Evolutionary conservation across 306 rosid species (phyloP).

Genomic region (Cicer cuneatum): DNA sequence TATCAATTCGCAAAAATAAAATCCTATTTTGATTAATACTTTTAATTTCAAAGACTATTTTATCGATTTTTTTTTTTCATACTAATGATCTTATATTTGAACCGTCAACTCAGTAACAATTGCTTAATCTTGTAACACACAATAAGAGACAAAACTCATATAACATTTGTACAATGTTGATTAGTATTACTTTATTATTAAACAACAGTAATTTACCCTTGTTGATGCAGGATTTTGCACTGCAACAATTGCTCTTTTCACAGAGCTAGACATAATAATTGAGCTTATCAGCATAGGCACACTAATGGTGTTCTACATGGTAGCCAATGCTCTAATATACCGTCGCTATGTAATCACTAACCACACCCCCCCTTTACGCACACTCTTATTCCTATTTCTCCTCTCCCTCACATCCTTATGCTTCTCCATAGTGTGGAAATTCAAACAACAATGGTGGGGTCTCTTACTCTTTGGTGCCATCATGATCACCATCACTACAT

Average conservation of each 20-base stretch:
- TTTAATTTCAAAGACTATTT: too few relatives aligned
- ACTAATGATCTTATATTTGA: too few relatives aligned
- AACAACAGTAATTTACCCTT: too few relatives aligned
- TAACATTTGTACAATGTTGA: background rate
- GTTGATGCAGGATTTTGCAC: constrained; percentile 76
- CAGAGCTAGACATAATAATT: constrained; percentile 71
- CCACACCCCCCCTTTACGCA: constrained; percentile 56
- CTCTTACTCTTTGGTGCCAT: constrained; percentile 58
- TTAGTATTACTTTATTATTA: background rate
- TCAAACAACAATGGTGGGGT: constrained; percentile 72
- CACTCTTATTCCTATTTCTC: constrained; percentile 69
- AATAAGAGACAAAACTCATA: background rate
- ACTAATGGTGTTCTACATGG: constrained; percentile 84
- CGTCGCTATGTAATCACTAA: constrained; percentile 66
- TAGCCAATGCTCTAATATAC: constrained; percentile 87
- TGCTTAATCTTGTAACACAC: background rate
- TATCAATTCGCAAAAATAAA: too few relatives aligned
- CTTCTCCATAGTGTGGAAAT: constrained; percentile 75
- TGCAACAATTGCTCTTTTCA: constrained; percentile 84
- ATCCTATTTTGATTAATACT: too few relatives aligned
- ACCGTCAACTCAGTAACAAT: background rate
- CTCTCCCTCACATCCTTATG: constrained; percentile 70
- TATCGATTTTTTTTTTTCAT: too few relatives aligned
- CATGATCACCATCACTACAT: constrained; percentile 57
- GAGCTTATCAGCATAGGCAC: constrained; percentile 80